Evolutionary conservation across 306 rosid species (phyloP).

Genomic region (Quercus cerris): DNA sequence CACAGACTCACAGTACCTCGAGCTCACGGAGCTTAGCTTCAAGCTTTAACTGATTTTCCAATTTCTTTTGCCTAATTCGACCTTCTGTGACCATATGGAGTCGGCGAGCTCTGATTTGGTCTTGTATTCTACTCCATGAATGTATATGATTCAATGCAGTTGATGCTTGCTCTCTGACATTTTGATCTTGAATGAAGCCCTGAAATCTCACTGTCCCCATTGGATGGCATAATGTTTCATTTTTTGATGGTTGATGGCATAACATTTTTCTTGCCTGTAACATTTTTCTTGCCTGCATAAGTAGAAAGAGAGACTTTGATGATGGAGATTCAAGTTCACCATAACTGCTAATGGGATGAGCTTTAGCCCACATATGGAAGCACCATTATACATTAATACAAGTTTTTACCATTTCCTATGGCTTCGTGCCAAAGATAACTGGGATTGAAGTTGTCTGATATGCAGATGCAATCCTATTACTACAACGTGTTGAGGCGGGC

Average conservation of each 20-base stretch:
- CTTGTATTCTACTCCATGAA: conserved; percentile 75
- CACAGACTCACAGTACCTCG: conserved; percentile 41
- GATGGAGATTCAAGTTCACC: neutral
- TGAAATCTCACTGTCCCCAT: conserved; percentile 44
- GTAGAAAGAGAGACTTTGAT: neutral
- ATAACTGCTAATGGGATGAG: neutral
- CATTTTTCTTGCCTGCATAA: conserved; percentile 52
- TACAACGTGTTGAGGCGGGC: too few relatives aligned
- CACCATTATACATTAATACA: neutral
- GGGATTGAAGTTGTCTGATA: too few relatives aligned
- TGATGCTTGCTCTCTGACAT: conserved; percentile 47
- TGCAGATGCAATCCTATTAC: too few relatives aligned
- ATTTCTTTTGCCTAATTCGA: conserved; percentile 48
- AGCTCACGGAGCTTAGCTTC: conserved; percentile 74
- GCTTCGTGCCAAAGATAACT: too few relatives aligned
- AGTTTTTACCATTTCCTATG: neutral
- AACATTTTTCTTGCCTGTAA: conserved; percentile 41
- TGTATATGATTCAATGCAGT: conserved; percentile 60
- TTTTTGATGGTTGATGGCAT: too few relatives aligned
- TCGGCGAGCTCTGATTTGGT: conserved; percentile 63
- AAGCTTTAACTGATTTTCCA: conserved; percentile 61
- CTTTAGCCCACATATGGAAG: neutral
- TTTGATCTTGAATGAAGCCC: conserved; percentile 48
- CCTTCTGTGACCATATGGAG: conserved; percentile 67
- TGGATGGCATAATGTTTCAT: conserved; percentile 17